These are phyloP conservation scores for Acaromyces ingoldii DNA, from an alignment of 1,284 basidiomycete species.

Conservation along the genomic window DNA sequence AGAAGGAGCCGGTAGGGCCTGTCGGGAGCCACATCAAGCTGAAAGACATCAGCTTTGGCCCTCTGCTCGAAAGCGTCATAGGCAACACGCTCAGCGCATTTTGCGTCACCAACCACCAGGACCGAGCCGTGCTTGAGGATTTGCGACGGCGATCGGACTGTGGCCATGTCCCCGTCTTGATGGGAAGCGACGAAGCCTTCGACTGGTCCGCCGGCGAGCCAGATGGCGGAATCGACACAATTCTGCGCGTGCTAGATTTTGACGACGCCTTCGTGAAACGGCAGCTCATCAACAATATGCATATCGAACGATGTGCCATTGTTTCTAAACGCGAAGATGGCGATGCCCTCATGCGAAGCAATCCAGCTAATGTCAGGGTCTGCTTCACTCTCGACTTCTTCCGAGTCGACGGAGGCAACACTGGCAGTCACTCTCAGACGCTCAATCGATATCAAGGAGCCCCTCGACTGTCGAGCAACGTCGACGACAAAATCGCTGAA, in stretches of 20 bases:
- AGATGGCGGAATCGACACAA: constrained; percentile 61
- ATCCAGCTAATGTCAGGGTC: constrained; percentile 39
- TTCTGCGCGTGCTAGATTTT: constrained; percentile 80
- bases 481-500: constrained; percentile 25
- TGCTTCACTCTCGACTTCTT: constrained; percentile 46
- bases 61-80: constrained; percentile 65
- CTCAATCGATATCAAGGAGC: constrained; percentile 49
- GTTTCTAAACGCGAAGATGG: constrained; percentile 52
- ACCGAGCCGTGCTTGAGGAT: constrained; percentile 62
- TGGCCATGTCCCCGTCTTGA: constrained; percentile 27
- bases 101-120: constrained; percentile 69
- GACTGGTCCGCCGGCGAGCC: constrained; percentile 57
- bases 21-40: constrained; percentile 83
- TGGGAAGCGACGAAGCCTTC: constrained; percentile 55
- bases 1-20: constrained; percentile 55
- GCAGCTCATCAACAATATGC: constrained; percentile 68
- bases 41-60: constrained; percentile 66
- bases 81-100: constrained; percentile 66
- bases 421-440: constrained; percentile 28
- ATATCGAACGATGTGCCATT: constrained; percentile 71
- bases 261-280: constrained; percentile 70
- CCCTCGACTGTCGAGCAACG: constrained; percentile 48
- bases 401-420: constrained; percentile 29
- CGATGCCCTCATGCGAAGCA: constrained; percentile 44
- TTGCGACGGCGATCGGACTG: constrained; percentile 56